Evolutionary conservation across 108 stramenopile species (phyloP), one percentile per base, ranked within the genome.

Genomic region (Fragilaria crotonensis): DNA sequence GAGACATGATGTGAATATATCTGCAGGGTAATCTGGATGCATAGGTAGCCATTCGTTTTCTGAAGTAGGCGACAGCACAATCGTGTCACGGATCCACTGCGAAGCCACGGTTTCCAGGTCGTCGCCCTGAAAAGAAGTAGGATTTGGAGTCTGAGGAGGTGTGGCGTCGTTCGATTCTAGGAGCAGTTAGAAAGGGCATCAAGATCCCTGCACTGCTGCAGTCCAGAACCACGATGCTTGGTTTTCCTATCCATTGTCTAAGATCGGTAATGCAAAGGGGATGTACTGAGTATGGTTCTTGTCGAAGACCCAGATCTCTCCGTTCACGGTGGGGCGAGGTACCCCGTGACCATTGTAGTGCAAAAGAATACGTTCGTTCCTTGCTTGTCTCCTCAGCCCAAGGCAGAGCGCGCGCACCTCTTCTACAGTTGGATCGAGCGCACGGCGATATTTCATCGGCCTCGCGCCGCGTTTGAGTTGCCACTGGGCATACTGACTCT

Each of bases 331-430:
- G 3, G 98, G 98, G 27, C 91, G 52, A 1, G 99, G 99, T 14
- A 98, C 97, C 14, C 99, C 99, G 63, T 98, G 97, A 33, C 97
- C 97, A 77, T 98, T 97, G 80, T 96, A 97, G 76, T 99, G 99
- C 28, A 99, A 57, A 30, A 99, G 61, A 4, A 97, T 77, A 27
- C 99, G 68, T 64, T 98, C 95, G 28, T 21, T 23, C 52, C 72
- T 68, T 2, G 96, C 96, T 33, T 71, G 65, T 27, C 80, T 68
- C 29, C 99, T 62, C 61, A 97, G 70, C 26, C 65, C 50, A 11
- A 68, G 41, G 58, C 95, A 97, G 25, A 98, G 68, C 2, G 64
- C 59, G 31, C 83, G 71, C 0, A 99, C 89, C 46, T 90, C 80
- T n/a, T 98, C 95, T n/a, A 89, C 76, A 0, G 97, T 96, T 3